Conservation (phyloP, 2,329 filamentous ascomycete species). For the Coniochaeta sp. region DNA sequence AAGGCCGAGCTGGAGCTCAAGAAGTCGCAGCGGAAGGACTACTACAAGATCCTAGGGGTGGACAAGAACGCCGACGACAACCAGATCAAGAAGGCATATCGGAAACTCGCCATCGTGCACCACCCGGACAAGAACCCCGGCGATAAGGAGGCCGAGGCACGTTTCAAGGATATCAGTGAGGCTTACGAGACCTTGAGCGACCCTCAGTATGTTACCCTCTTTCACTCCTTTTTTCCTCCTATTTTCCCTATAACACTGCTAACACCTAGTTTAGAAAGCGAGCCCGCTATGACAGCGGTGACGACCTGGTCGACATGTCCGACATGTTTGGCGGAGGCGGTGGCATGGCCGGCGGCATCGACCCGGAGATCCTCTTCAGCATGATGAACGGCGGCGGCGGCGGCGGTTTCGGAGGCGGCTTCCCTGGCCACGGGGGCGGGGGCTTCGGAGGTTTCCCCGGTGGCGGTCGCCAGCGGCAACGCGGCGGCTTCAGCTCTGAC, state of each 20-base stretch:
- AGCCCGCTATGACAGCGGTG: constrained; percentile 83
- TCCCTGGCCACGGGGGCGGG: constrained; percentile 19
- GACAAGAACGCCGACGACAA: constrained; percentile 76
- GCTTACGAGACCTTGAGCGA: constrained; percentile 95
- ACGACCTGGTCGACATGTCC: constrained; percentile 79
- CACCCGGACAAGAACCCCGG: constrained; percentile 97
- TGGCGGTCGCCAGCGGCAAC: constrained; percentile 27
- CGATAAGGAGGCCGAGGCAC: constrained; percentile 73
- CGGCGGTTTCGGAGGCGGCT: constrained; percentile 48
- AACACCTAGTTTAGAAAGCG: constrained; percentile 58
- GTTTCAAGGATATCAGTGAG: constrained; percentile 97
- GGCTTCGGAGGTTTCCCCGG: constrained; percentile 34
- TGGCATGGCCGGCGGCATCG: constrained; percentile 56
- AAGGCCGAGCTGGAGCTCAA: constrained; percentile 92
- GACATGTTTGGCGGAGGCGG: constrained; percentile 70
- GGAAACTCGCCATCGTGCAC: constrained; percentile 86
- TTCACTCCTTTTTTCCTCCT: not conserved
- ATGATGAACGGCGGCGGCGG: constrained; percentile 67
- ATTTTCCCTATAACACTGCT: constrained; percentile 17
- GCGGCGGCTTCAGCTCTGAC: constrained; percentile 22
- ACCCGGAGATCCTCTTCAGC: constrained; percentile 72
- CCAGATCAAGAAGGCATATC: constrained; percentile 94
- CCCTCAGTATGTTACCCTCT: constrained; percentile 62
- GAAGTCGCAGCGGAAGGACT: constrained; percentile 96
- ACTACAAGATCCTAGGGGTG: constrained; percentile 93